phyloP scores from a whole-genome alignment of 2,329 filamentous ascomycete species.

The Claviceps monticola region DNA sequence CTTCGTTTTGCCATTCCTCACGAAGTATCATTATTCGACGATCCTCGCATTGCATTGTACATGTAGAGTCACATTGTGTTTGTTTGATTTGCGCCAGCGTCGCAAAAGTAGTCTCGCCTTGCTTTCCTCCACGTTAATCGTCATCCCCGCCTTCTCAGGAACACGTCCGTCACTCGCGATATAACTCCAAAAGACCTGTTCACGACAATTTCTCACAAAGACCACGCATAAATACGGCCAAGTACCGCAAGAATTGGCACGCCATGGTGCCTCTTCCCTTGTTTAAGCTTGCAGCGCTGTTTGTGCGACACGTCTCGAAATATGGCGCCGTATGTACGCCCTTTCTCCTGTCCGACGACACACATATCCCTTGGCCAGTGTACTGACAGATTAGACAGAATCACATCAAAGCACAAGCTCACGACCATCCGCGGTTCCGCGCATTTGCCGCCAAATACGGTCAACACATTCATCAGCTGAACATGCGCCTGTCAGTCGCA shows the following conservation, averaged over 20 bases:
- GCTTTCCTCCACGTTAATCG: neutral
- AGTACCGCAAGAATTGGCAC: neutral
- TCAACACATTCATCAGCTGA: conserved; percentile 51
- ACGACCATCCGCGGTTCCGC: conserved; percentile 49
- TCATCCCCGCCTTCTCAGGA: neutral
- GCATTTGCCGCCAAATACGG: conserved; percentile 47
- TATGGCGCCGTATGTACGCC: conserved; percentile 47
- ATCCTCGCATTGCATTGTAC: neutral
- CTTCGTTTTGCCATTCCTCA: neutral
- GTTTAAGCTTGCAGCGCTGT: conserved; percentile 52
- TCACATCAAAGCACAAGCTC: conserved; percentile 50
- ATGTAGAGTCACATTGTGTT: too few relatives aligned
- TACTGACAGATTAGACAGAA: conserved; percentile 32
- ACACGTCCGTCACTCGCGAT: too few relatives aligned
- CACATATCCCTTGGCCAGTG: neutral
- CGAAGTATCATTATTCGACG: neutral
- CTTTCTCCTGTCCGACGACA: neutral
- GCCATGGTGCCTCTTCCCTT: conserved; percentile 51
- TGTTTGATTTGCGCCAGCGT: too few relatives aligned
- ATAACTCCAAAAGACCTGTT: neutral
- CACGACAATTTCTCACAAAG: neutral
- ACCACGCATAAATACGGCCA: neutral
- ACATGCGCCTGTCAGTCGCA: conserved; percentile 50
- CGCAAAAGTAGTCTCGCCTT: too few relatives aligned
- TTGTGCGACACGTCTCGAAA: conserved; percentile 53